Percentiles rank a stretch among this genome's conserved stretches.
Evolutionary conservation across 306 rosid species (phyloP).

Genomic region (Comarum palustre): DNA sequence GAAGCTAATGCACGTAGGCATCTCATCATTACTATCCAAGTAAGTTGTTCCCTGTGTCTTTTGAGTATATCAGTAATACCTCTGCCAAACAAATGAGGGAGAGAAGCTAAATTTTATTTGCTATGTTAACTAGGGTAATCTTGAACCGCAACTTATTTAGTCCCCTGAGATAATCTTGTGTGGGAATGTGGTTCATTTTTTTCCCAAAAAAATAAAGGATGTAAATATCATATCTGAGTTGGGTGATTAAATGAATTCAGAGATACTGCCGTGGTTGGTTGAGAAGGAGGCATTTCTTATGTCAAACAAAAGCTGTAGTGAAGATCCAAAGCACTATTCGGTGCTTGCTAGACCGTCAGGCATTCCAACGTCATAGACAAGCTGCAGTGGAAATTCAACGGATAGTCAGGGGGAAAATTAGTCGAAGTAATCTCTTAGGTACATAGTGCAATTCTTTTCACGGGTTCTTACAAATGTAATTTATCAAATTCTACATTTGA

Average conservation of each 20-base stretch:
- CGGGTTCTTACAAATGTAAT: neutral
- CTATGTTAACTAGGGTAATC: neutral
- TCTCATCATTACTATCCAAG: slow-evolving; percentile 64
- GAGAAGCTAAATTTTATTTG: neutral
- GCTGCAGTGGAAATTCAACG: slow-evolving; percentile 67
- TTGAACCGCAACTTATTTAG: slow-evolving; percentile 11
- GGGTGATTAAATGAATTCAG: slow-evolving; percentile 38
- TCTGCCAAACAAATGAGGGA: neutral
- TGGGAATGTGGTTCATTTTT: neutral
- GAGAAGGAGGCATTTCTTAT: slow-evolving; percentile 42
- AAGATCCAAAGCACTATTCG: slow-evolving; percentile 58
- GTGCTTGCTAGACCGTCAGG: slow-evolving; percentile 41
- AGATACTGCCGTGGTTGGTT: slow-evolving; percentile 69
- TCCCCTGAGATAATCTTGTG: neutral
- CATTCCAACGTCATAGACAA: slow-evolving; percentile 39
- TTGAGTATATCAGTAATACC: neutral
- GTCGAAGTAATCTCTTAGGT: slow-evolving; percentile 69
- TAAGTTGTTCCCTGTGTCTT: slow-evolving; percentile 32
- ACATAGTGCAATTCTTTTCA: slow-evolving; percentile 2
- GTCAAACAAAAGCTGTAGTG: slow-evolving; percentile 50
- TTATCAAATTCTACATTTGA: slow-evolving; percentile 13
- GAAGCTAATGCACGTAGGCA: slow-evolving; percentile 40
- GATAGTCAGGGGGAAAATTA: slow-evolving; percentile 58
- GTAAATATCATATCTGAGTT: slow-evolving; percentile 5
- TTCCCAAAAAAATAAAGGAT: too few relatives aligned